phyloP scores from a whole-genome alignment of 345 rosid genomes.

The Corchorus olitorius region DNA sequence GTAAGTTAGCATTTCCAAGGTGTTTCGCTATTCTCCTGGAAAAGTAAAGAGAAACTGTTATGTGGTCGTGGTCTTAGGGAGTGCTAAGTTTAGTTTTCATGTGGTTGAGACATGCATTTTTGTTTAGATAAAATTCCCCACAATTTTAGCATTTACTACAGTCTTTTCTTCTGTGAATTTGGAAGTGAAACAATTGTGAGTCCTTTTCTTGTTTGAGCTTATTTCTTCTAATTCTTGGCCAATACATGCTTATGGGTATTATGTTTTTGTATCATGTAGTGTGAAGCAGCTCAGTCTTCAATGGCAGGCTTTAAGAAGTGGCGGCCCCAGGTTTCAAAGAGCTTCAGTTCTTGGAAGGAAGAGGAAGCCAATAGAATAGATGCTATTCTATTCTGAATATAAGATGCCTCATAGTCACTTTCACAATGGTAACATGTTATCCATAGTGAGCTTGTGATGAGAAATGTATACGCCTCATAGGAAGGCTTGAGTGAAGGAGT shows the following conservation, averaged over 20 bases:
- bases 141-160: too few species aligned
- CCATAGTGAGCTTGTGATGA: background rate
- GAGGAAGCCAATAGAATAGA: constrained; percentile 54
- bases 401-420: constrained; percentile 1
- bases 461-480: background rate
- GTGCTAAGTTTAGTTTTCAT: background rate
- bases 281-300: constrained; percentile 77
- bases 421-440: background rate
- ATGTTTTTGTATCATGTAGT: constrained; percentile 39
- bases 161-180: too few species aligned
- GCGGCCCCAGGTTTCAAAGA: constrained; percentile 85
- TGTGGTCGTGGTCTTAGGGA: background rate
- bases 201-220: constrained; percentile 15
- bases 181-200: constrained; percentile 58
- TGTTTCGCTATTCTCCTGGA: constrained; percentile 2
- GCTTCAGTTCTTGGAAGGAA: constrained; percentile 90
- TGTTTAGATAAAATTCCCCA: too few species aligned
- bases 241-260: background rate
- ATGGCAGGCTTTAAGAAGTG: constrained; percentile 76
- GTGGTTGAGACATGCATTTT: background rate
- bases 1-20: constrained; percentile 30
- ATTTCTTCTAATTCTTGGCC: constrained; percentile 4
- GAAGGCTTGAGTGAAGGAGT: too few species aligned
- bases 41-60: background rate
- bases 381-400: constrained; percentile 2